These are phyloP conservation scores for Setomelanomma holmii DNA, from an alignment of 2,329 filamentous ascomycete species.

Conservation along the genomic window DNA sequence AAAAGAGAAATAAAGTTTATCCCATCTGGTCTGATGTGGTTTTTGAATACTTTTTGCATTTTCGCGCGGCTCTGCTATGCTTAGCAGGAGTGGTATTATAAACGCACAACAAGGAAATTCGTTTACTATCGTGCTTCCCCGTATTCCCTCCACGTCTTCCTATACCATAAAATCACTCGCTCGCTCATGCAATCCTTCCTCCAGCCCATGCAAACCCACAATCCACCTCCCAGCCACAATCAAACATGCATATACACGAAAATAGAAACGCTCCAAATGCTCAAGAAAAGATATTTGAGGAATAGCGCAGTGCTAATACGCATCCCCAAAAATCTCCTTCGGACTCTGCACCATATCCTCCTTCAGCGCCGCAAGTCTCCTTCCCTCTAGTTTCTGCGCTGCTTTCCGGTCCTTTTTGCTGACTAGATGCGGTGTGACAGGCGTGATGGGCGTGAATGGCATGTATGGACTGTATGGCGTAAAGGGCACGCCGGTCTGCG, in stretches of 20 bases:
- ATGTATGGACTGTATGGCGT: constrained; percentile 83
- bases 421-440: constrained; percentile 77
- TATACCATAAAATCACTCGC: not conserved
- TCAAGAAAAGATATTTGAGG: too few species aligned
- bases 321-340: constrained; percentile 49
- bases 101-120: too few species aligned
- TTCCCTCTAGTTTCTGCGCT: constrained; percentile 69
- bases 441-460: constrained; percentile 76
- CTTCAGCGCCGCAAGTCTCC: constrained; percentile 62
- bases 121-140: not conserved
- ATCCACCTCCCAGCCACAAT: not conserved
- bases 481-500: constrained; percentile 64
- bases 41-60: too few species aligned
- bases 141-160: not conserved
- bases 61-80: too few species aligned
- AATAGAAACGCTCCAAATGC: too few species aligned
- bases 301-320: constrained; percentile 33
- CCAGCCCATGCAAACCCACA: not conserved
- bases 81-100: too few species aligned
- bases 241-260: not conserved
- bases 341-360: constrained; percentile 47
- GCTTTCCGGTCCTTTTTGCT: constrained; percentile 74
- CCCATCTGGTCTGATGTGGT: too few species aligned
- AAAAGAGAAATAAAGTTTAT: too few species aligned
- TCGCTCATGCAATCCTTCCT: not conserved